phyloP scores from a whole-genome alignment of 495 filamentous ascomycete species.

The Penicillium atrosanguineum region DNA sequence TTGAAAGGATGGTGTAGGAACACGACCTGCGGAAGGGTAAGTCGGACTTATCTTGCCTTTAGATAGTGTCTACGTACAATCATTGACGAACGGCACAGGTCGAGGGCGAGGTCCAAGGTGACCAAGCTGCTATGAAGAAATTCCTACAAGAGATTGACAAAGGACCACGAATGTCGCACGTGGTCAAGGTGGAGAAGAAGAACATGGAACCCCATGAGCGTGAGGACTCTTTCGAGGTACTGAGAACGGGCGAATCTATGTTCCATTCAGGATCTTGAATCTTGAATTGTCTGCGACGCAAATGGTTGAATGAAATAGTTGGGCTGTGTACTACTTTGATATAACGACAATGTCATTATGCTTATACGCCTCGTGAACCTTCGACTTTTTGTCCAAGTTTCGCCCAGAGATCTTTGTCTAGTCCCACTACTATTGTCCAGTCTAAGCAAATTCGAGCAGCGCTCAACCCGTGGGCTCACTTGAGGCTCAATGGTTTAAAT shows the following conservation, averaged over 20 bases:
- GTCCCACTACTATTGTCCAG: neutral
- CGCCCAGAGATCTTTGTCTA: too few relatives aligned
- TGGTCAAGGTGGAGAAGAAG: constrained; percentile 69
- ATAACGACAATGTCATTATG: too few relatives aligned
- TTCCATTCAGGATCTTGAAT: constrained; percentile 18
- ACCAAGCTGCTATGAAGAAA: constrained; percentile 56
- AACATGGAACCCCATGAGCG: constrained; percentile 58
- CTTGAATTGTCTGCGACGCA: neutral
- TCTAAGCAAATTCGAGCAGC: neutral
- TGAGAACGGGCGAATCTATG: constrained; percentile 31
- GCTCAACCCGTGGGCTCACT: neutral
- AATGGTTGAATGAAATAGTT: neutral
- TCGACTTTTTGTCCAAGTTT: neutral
- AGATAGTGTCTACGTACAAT: neutral
- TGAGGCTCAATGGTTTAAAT: neutral
- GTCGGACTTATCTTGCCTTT: constrained; percentile 8
- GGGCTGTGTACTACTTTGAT: neutral
- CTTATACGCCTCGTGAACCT: neutral
- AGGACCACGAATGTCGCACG: constrained; percentile 66
- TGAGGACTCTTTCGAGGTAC: constrained; percentile 62
- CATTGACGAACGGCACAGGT: constrained; percentile 50
- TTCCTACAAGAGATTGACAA: constrained; percentile 74
- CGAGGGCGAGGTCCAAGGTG: constrained; percentile 86
- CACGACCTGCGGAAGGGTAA: constrained; percentile 65
- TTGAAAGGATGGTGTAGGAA: constrained; percentile 83